Evolutionary conservation across 2,329 filamentous ascomycete species (phyloP).

Genomic region (Aspergillus pseudotamarii): DNA sequence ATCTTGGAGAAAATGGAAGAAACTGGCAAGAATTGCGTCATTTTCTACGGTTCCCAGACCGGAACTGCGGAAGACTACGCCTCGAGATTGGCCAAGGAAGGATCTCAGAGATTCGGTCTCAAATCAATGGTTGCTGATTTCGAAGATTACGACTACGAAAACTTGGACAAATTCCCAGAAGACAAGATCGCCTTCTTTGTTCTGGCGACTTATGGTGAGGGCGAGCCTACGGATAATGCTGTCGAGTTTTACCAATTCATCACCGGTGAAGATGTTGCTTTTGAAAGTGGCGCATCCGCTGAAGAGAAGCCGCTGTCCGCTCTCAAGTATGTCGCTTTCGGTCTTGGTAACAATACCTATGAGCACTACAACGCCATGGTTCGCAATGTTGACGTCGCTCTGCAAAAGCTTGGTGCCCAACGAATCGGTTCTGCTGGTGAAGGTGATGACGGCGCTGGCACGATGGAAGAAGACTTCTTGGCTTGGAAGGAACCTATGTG

Average conservation of each 20-base stretch:
- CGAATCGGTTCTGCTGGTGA: constrained; percentile 88
- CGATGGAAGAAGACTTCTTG: constrained; percentile 99
- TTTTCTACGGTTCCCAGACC: constrained; percentile 98
- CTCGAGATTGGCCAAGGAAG: constrained; percentile 93
- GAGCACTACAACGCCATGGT: constrained; percentile 99
- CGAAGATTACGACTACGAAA: constrained; percentile 97
- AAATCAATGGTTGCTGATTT: constrained; percentile 98
- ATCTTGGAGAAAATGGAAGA: constrained; percentile 97
- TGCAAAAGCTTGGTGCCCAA: constrained; percentile 79
- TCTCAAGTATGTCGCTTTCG: constrained; percentile 92
- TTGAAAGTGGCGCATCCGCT: constrained; percentile 67
- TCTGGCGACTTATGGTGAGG: constrained; percentile 95
- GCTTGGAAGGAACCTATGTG: constrained; percentile 99
- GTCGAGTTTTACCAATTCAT: constrained; percentile 99
- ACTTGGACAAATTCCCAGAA: constrained; percentile 81
- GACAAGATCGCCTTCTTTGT: constrained; percentile 96
- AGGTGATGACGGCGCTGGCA: constrained; percentile 95
- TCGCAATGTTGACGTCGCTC: constrained; percentile 79
- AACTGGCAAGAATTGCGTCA: constrained; percentile 92
- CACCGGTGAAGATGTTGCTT: constrained; percentile 75
- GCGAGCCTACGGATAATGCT: constrained; percentile 97
- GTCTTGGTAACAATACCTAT: constrained; percentile 98
- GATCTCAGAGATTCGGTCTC: constrained; percentile 90
- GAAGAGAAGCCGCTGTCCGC: constrained; percentile 75
- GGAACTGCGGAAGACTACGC: constrained; percentile 98